phyloP scores from a whole-genome alignment of 2,329 filamentous ascomycete genomes.

The Neophaeococcomyces mojaviensis region DNA sequence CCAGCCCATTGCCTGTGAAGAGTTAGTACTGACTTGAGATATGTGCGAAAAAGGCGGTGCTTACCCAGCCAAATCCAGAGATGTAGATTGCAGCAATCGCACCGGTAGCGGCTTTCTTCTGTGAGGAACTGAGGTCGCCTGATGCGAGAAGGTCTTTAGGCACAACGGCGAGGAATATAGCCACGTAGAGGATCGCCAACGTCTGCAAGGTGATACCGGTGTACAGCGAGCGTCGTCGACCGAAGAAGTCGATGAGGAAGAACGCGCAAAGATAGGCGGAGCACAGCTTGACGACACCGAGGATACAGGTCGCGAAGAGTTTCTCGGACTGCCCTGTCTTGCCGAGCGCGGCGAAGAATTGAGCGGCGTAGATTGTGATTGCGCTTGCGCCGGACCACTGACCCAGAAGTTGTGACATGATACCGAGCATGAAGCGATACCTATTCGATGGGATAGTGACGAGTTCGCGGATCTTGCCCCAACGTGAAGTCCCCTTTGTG shows the following conservation, averaged over 20 bases:
- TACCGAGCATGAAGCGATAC: slow-evolving; percentile 61
- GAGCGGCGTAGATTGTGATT: slow-evolving; percentile 17
- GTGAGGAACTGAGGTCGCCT: slow-evolving; percentile 39
- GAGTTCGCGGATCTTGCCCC: slow-evolving; percentile 15
- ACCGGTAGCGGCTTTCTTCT: slow-evolving; percentile 53
- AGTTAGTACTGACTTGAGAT: no score
- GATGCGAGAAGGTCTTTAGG: slow-evolving; percentile 47
- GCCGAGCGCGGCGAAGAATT: slow-evolving; percentile 15
- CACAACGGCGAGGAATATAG: slow-evolving; percentile 54
- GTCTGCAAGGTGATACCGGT: slow-evolving; percentile 54
- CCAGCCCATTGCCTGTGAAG: slow-evolving; percentile 63
- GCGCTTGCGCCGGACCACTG: slow-evolving; percentile 65
- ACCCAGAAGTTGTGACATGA: slow-evolving; percentile 61
- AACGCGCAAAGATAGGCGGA: slow-evolving; percentile 13
- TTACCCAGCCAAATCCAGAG: slow-evolving; percentile 60
- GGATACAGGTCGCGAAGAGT: slow-evolving; percentile 16
- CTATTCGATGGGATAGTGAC: slow-evolving; percentile 55
- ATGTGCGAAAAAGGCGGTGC: no score
- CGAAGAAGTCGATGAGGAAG: slow-evolving; percentile 18
- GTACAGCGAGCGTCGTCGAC: slow-evolving; percentile 45
- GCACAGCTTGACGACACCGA: slow-evolving; percentile 16
- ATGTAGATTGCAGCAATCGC: slow-evolving; percentile 69
- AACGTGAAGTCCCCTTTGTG: slow-evolving; percentile 25
- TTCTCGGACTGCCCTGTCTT: slow-evolving; percentile 11
- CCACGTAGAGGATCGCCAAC: slow-evolving; percentile 56